Conservation (phyloP, 768 basidiomycete species). For the Chlorophyllum brunneum region DNA sequence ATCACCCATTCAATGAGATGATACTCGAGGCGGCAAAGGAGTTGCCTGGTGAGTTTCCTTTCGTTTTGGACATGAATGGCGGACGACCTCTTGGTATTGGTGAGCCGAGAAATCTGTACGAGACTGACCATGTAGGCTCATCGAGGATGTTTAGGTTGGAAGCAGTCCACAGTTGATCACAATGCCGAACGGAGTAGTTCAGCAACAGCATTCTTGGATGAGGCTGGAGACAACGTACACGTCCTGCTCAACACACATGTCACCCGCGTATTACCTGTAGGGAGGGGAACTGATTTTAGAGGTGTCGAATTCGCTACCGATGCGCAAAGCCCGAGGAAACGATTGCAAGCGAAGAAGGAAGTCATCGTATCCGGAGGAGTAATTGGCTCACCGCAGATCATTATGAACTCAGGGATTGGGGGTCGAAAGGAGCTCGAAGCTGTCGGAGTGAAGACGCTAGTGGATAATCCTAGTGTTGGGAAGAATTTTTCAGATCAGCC, state of each 20-base stretch:
- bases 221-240: neutral
- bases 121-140: neutral
- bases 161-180: constrained; percentile 10
- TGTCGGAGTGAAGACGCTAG: constrained; percentile 14
- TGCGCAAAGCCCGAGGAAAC: constrained; percentile 6
- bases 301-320: constrained; percentile 12
- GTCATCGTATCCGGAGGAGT: constrained; percentile 29
- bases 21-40: neutral
- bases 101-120: neutral
- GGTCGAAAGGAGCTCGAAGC: constrained; percentile 13
- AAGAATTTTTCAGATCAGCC: constrained; percentile 20
- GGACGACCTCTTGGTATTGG: constrained; percentile 13
- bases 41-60: constrained; percentile 9
- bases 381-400: constrained; percentile 24
- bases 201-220: constrained; percentile 13
- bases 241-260: constrained; percentile 14
- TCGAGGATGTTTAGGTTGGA: constrained; percentile 11
- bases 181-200: constrained; percentile 15
- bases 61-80: constrained; percentile 12
- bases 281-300: constrained; percentile 10
- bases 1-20: constrained; percentile 11
- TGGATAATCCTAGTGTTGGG: constrained; percentile 19
- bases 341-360: constrained; percentile 23
- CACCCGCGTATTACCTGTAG: constrained; percentile 10
- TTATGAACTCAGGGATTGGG: constrained; percentile 24